phyloP scores from a whole-genome alignment of 805 yeast species.

The Sungouiozyma intestinalis region DNA sequence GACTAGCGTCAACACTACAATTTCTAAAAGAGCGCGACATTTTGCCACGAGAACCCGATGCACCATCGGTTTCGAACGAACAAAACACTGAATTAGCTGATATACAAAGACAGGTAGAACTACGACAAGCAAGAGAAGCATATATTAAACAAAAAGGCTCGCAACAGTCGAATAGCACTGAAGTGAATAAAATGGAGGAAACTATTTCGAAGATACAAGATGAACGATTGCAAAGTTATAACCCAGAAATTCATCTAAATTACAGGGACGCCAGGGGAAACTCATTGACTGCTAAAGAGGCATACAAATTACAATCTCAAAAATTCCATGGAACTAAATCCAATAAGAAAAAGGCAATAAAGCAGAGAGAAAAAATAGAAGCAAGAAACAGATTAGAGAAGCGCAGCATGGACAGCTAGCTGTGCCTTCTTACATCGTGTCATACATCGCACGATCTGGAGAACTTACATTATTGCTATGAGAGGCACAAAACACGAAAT shows the following conservation, averaged over 20 bases:
- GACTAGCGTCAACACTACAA: conserved; percentile 23
- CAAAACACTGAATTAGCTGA: neutral
- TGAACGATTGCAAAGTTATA: conserved; percentile 29
- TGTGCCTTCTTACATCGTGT: no score
- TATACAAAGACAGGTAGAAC: neutral
- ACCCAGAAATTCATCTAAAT: conserved; percentile 37
- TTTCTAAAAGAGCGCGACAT: conserved; percentile 14
- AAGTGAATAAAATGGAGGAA: neutral
- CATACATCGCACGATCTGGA: no score
- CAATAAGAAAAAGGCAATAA: conserved; percentile 18
- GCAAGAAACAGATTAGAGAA: conserved; percentile 12
- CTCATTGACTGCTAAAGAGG: conserved; percentile 51
- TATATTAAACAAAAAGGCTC: neutral
- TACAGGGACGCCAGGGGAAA: conserved; percentile 60
- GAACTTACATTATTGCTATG: no score
- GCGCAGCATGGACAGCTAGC: no score
- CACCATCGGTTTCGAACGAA: no score
- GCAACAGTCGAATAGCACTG: neutral
- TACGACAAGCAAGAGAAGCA: neutral
- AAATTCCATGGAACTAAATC: conserved; percentile 57
- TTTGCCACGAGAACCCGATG: conserved; percentile 6
- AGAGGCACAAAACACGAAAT: no score
- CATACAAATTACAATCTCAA: conserved; percentile 67
- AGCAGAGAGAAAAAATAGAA: conserved; percentile 14
- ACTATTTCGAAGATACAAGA: conserved; percentile 19